Percentiles rank a stretch among this genome's conserved stretches.
Conservation (phyloP, 192 early-diverging fungal species). For the Gigaspora rosea region DNA sequence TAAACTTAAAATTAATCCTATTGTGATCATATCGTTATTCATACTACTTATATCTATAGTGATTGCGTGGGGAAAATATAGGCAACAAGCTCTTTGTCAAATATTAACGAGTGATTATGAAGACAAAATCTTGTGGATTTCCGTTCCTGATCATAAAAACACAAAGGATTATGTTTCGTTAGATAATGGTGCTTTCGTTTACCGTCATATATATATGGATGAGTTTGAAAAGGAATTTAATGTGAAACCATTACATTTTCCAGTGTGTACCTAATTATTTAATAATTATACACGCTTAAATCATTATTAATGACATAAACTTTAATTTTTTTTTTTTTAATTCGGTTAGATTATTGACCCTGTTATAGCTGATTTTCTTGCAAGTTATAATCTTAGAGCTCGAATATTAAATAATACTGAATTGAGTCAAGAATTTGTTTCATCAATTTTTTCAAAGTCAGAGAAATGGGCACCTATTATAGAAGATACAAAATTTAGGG, state of each 20-base stretch:
- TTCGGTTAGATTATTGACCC: background rate
- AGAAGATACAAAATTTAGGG: background rate
- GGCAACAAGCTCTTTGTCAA: background rate
- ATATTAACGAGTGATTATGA: background rate
- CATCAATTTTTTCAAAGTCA: background rate
- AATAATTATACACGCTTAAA: background rate
- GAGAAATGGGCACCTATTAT: background rate
- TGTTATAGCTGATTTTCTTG: background rate
- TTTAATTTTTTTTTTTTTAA: background rate
- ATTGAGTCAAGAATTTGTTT: background rate
- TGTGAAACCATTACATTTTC: slow-evolving; percentile 20
- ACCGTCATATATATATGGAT: slow-evolving; percentile 25
- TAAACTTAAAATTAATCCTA: too few relatives aligned
- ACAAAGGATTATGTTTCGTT: background rate
- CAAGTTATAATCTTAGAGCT: background rate
- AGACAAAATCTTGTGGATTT: background rate
- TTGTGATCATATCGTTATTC: too few relatives aligned
- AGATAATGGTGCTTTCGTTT: slow-evolving; percentile 28
- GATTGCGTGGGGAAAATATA: too few relatives aligned
- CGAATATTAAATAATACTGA: background rate
- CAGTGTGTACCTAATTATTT: background rate
- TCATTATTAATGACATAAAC: too few relatives aligned
- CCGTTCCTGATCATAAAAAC: background rate
- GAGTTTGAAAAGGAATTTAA: slow-evolving; percentile 25
- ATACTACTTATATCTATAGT: too few relatives aligned